Evolutionary conservation across 495 filamentous ascomycete genomes (phyloP), one percentile per base, ranked within the genome.

Genomic region (Tuber aestivum): DNA sequence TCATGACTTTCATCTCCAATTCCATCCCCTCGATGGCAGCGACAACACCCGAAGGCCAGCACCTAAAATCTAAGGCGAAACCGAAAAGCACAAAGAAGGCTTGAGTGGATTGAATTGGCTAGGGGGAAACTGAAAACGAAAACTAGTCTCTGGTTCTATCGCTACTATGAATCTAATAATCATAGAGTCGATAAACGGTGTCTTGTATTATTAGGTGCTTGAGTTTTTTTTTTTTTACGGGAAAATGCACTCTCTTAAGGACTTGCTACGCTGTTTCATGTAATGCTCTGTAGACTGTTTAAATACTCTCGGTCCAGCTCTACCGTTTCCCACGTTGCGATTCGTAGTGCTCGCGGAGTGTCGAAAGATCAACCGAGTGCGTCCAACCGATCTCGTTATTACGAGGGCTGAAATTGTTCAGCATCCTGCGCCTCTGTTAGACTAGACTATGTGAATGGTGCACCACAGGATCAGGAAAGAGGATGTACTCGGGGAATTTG

Each of bases 401-500:
- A 37, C 75, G 81, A 23, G 81, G 81, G 41, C 77, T 73, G 4
- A 73, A 71, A 40, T 42, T 23, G 75, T 83, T 83, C 45, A 82
- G 65, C 42, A n/a, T 48, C 73, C 79, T 81, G 45, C 61, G 18
- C 40, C 65, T 69, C 61, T 40, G 41, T 75, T 65, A 78, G 72
- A 32, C 35, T 65, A 78, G 72, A 32, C 35, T n/a, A 9, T 41
- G 40, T 14, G 48, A 70, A 74, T 50, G 41, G 27, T 69, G 18
- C 21, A n/a, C 40, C 48, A 45, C 38, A 35, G 27, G 32, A 27
- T 72, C 40, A 21, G 37, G 37, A 5, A 71, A 45, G 41, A 37
- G 32, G 45, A 87, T 91, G 81, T 88, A 94, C 92, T 94, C 92
- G 50, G 89, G 89, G 81, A 89, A 90, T 82, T 83, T 88, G 85